Evolutionary conservation across 2,329 filamentous ascomycete species (phyloP).

Genomic region (Scolecobasidium constrictum): DNA sequence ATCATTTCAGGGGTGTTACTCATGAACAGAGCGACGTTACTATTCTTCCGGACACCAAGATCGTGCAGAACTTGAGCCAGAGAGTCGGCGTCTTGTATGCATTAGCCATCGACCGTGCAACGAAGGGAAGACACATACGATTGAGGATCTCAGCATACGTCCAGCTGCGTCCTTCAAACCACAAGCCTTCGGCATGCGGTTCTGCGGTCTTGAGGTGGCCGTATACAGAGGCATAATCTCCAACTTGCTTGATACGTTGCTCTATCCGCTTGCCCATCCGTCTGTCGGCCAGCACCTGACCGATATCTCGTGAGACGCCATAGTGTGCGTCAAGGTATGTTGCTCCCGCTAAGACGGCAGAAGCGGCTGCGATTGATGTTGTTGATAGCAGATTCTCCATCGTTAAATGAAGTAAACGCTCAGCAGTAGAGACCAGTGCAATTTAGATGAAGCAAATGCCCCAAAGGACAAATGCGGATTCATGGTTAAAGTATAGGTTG

Average conservation of each 20-base stretch:
- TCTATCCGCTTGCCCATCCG: conserved; percentile 4
- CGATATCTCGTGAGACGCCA: conserved; percentile 5
- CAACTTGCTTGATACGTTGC: neutral
- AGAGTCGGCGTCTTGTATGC: conserved; percentile 34
- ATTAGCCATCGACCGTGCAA: neutral
- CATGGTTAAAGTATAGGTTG: neutral
- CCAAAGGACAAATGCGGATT: neutral
- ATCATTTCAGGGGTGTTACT: conserved; percentile 41
- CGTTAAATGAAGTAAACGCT: neutral
- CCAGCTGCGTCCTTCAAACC: conserved; percentile 39
- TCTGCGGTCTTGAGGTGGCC: conserved; percentile 13
- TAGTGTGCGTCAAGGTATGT: conserved; percentile 5
- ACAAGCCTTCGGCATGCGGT: conserved; percentile 27
- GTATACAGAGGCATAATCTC: conserved; percentile 1
- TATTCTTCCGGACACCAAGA: conserved; percentile 26
- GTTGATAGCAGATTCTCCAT: neutral
- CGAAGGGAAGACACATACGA: conserved; percentile 18
- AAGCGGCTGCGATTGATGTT: neutral
- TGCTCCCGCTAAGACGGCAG: conserved; percentile 4
- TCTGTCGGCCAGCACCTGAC: conserved; percentile 4
- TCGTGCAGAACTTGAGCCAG: conserved; percentile 31
- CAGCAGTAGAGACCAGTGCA: neutral
- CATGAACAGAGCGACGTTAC: conserved; percentile 36
- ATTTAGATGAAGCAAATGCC: neutral
- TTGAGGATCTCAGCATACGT: conserved; percentile 34